Conservation (phyloP, 306 rosid species). For the Begonia fuchsioides region DNA sequence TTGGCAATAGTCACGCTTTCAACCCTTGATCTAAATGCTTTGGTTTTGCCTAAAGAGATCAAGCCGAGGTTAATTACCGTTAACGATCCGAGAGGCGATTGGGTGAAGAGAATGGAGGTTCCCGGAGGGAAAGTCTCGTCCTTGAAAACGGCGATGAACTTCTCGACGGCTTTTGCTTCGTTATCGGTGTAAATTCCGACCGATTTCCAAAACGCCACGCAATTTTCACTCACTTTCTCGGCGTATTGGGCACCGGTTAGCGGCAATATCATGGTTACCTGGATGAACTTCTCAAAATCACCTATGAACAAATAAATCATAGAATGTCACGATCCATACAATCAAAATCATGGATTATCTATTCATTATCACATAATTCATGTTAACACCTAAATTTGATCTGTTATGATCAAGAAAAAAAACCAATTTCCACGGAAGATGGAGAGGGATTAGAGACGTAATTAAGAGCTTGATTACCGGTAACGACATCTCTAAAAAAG, state of each 20-base stretch:
- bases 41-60: too few species aligned
- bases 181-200: constrained; percentile 48
- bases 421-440: not conserved
- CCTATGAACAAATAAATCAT: constrained; percentile 22
- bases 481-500: constrained; percentile 51
- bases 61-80: constrained; percentile 21
- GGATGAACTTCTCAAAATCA: constrained; percentile 48
- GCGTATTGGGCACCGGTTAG: constrained; percentile 44
- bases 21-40: too few species aligned
- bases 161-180: constrained; percentile 44
- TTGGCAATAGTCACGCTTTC: too few species aligned
- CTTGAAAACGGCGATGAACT: constrained; percentile 36
- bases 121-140: constrained; percentile 36
- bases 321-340: too few species aligned
- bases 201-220: constrained; percentile 44
- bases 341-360: too few species aligned
- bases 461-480: constrained; percentile 20
- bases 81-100: constrained; percentile 39
- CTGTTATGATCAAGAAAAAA: not conserved
- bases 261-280: constrained; percentile 31
- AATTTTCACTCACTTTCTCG: constrained; percentile 52
- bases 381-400: too few species aligned
- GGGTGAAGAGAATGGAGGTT: constrained; percentile 50
- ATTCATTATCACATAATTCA: too few species aligned
- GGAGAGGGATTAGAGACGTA: not conserved